Evolutionary conservation across 148 eudicot species (phyloP).

Genomic region (Dysphania ambrosioides): DNA sequence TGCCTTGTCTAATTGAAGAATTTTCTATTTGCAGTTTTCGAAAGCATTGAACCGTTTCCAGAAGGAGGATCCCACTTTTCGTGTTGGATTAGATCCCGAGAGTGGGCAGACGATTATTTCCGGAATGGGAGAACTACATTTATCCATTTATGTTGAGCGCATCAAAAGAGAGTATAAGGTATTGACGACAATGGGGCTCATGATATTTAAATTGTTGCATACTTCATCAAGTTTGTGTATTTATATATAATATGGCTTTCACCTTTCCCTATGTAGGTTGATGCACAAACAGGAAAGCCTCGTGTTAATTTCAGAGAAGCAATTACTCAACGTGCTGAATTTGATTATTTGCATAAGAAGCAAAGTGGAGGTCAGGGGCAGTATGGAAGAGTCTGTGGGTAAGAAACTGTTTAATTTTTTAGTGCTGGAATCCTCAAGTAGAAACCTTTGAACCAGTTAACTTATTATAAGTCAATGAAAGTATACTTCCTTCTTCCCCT

Average conservation of each 20-base stretch:
- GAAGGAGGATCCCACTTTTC: conserved; percentile 96
- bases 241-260: not conserved
- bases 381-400: conserved; percentile 94
- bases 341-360: conserved; percentile 95
- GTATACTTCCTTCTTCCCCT: not conserved
- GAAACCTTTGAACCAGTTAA: not conserved
- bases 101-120: conserved; percentile 98
- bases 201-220: not conserved
- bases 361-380: conserved; percentile 99
- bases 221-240: not conserved
- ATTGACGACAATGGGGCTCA: not conserved
- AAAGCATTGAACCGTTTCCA: conserved; percentile 98
- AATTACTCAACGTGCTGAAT: conserved; percentile 87
- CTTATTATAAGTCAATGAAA: not conserved
- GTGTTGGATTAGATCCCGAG: conserved; percentile 94
- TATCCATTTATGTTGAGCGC: conserved; percentile 96
- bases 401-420: conserved; percentile 24
- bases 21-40: conserved; percentile 63
- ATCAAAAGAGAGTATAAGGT: conserved; percentile 94
- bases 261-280: conserved; percentile 53
- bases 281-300: conserved; percentile 86
- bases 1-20: conserved; percentile 13
- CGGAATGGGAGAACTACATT: conserved; percentile 97
- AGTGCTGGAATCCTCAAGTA: not conserved
- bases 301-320: conserved; percentile 99